Base-by-base conservation (phyloP, 2,329 filamentous ascomycete genomes). In the Leptographium wingfieldii region DNA sequence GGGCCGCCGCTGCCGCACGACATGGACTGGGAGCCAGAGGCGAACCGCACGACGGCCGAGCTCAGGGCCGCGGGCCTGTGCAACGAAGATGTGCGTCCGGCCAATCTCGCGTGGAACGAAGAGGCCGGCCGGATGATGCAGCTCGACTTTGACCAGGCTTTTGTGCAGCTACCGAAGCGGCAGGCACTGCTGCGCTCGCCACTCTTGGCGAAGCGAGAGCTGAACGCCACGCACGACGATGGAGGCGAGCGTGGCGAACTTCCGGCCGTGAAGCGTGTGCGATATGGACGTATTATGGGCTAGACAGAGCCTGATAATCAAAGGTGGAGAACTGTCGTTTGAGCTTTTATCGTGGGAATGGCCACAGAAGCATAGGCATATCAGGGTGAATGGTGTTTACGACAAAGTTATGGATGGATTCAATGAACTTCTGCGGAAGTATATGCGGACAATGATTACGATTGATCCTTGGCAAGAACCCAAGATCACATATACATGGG, bases 61-160 rank as follows among this genome's bases (percentile, higher is more conserved):
- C 58, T 62, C 11, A 10, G 33, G 9, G 52, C 40, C 16, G 58
- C 56, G 7, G 61, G 58, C 19, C 38, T 62, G 16, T n/a, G 29
- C 43, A 40, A 59, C 53, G 33, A 58, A 5, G 56, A 60, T 22
- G 33, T 54, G n/a, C 27, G 56, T n/a, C 16, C 22, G 27, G 22
- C 16, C 16, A 62, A 60, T 22, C 10, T 62, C 1, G 48, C 58
- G 14, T 62, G 61, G 61, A 56, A 54, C 38, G 54, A 48, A 5
- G 58, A 62, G 46, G 38, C 31, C 16, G 40, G 51, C 9, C 61
- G 58, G 7, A 46, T 59, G 9, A 62, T 62, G 61, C 52, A 40
- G 54, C 40, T 61, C 54, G 57, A 61, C 33, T 61, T 61, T 56
- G 59, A 58, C 56, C 52, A 46, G 35, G 51, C 19, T 5, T n/a